Evolutionary conservation across 148 eudicot genomes (phyloP).

Genomic region (Chenopodium suecicum): DNA sequence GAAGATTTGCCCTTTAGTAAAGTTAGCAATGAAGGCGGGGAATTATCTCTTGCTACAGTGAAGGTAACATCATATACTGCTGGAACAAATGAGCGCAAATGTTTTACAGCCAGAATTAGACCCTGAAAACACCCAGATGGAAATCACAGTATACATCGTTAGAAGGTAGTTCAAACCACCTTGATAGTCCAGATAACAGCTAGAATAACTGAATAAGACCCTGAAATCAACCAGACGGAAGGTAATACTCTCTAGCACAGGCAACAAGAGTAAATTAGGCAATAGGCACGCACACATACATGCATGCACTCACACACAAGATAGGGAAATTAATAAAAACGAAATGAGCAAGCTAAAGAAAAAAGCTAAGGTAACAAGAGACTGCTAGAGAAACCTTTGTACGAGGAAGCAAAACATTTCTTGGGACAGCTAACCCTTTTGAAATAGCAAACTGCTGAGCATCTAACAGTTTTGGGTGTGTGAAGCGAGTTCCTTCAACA

Average conservation of each 20-base stretch:
- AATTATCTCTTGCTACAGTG: slow-evolving; percentile 43
- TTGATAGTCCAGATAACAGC: slow-evolving; percentile 27
- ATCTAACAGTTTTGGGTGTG: slow-evolving; percentile 53
- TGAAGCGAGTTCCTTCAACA: slow-evolving; percentile 71
- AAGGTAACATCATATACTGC: slow-evolving; percentile 58
- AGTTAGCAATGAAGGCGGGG: slow-evolving; percentile 55
- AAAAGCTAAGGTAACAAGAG: not conserved
- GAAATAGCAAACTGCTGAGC: slow-evolving; percentile 67
- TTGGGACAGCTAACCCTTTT: slow-evolving; percentile 52
- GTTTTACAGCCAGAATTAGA: slow-evolving; percentile 51
- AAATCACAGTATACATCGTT: not conserved
- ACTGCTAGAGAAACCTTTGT: slow-evolving; percentile 44
- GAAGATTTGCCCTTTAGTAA: slow-evolving; percentile 51
- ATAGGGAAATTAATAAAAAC: not conserved
- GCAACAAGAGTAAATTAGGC: not conserved
- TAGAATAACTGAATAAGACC: slow-evolving; percentile 25
- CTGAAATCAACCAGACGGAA: not conserved
- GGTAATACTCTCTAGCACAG: not conserved
- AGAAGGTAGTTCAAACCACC: not conserved
- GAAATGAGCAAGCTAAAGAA: not conserved
- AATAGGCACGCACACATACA: not conserved
- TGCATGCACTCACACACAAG: not conserved
- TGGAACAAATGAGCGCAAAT: slow-evolving; percentile 59
- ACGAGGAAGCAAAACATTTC: slow-evolving; percentile 67
- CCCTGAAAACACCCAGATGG: slow-evolving; percentile 44